Conservation (phyloP, 1,284 basidiomycete species). For the Heterobasidion occidentale region DNA sequence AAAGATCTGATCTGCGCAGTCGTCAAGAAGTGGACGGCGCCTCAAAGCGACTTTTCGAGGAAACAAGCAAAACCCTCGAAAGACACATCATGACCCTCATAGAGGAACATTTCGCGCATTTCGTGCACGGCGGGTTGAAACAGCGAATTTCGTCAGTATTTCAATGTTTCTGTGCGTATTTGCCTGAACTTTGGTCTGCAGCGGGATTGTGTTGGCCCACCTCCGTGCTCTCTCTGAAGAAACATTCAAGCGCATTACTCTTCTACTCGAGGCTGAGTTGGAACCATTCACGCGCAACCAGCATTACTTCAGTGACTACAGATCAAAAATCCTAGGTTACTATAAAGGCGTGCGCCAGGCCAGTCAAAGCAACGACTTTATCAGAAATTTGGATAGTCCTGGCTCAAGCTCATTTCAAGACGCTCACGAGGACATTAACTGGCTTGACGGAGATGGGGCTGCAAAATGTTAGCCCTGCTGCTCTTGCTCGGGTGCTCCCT, state of each 20-base stretch:
- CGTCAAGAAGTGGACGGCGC: conserved; percentile 39
- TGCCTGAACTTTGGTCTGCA: conserved; percentile 13
- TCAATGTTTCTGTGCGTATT: neutral
- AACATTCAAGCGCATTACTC: conserved; percentile 30
- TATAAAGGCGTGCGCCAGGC: conserved; percentile 16
- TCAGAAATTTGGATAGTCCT: conserved; percentile 10
- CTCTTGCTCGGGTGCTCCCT: conserved; percentile 46
- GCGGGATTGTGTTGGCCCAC: conserved; percentile 39
- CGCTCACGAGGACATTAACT: conserved; percentile 25
- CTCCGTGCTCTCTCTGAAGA: conserved; percentile 32
- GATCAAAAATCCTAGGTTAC: conserved; percentile 20
- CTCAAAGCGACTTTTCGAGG: conserved; percentile 38
- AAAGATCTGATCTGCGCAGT: conserved; percentile 37
- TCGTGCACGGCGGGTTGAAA: conserved; percentile 44
- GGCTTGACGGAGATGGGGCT: conserved; percentile 39
- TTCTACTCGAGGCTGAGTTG: conserved; percentile 21
- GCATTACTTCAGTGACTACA: conserved; percentile 22
- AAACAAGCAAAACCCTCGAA: conserved; percentile 30
- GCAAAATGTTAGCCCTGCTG: conserved; percentile 26
- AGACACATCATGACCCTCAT: conserved; percentile 35
- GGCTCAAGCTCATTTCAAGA: neutral
- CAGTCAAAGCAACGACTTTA: conserved; percentile 7
- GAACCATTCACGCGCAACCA: conserved; percentile 25
- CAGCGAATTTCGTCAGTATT: conserved; percentile 43
- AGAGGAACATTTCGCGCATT: conserved; percentile 38